A percentile compares a stretch with the other conserved stretches of the same genome.
phyloP scores from a whole-genome alignment of 1,284 basidiomycete genomes.

The Athelia sp. region DNA sequence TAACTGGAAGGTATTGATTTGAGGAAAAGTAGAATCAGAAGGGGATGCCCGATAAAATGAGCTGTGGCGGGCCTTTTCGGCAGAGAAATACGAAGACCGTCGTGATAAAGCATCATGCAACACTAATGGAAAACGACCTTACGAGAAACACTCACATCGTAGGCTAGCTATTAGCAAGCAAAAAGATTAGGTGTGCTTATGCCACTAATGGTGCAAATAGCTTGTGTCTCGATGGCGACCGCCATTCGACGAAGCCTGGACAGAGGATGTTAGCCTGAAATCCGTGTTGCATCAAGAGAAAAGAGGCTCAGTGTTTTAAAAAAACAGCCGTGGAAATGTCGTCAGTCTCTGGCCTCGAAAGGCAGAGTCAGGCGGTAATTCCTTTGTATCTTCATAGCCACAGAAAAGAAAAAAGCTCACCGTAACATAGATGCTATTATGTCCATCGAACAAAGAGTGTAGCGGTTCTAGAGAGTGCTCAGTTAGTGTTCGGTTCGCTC shows the following conservation, averaged over 20 bases:
- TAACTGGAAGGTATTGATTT: neutral
- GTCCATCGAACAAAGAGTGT: too few relatives aligned
- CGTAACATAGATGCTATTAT: too few relatives aligned
- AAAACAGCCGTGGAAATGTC: slow-evolving; percentile 77
- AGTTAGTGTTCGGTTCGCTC: neutral
- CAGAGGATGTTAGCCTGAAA: slow-evolving; percentile 1
- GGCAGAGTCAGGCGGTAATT: slow-evolving; percentile 72
- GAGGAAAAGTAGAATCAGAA: slow-evolving; percentile 49
- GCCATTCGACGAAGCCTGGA: neutral
- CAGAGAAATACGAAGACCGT: slow-evolving; percentile 82
- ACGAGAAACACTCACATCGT: neutral
- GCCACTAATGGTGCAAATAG: too few relatives aligned
- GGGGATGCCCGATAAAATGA: slow-evolving; percentile 75
- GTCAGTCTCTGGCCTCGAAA: slow-evolving; percentile 43
- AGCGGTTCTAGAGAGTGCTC: too few relatives aligned
- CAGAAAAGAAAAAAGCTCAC: slow-evolving; percentile 26
- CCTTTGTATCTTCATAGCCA: slow-evolving; percentile 57
- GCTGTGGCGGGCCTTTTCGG: slow-evolving; percentile 90
- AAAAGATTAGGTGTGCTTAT: too few relatives aligned
- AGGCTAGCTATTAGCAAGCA: too few relatives aligned
- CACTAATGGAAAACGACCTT: neutral
- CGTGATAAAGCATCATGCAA: slow-evolving; percentile 64
- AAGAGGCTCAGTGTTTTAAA: slow-evolving; percentile 44
- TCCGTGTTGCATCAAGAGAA: neutral
- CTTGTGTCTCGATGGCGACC: too few relatives aligned